phyloP scores from a whole-genome alignment of 192 early-diverging fungal species.

The Allomyces arbusculus region DNA sequence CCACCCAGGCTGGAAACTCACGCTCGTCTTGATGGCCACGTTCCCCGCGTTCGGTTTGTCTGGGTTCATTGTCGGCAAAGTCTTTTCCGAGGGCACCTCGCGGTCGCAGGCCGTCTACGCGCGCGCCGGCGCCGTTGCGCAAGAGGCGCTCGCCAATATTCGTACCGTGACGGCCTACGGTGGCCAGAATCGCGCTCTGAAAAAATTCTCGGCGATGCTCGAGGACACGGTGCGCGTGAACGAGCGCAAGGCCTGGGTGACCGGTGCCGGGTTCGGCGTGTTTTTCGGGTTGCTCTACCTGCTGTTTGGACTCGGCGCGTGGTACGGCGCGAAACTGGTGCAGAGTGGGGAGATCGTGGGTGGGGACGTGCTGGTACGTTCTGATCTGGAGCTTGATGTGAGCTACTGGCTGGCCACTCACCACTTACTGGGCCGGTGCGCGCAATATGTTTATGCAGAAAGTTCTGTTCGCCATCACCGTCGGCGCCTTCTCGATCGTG shows the following conservation, averaged over 20 bases:
- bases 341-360: constrained; percentile 15
- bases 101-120: constrained; percentile 51
- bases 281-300: constrained; percentile 58
- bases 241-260: constrained; percentile 32
- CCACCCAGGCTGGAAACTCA: constrained; percentile 36
- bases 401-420: too few relatives aligned
- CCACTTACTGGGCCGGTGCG: too few relatives aligned
- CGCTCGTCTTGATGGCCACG: constrained; percentile 56
- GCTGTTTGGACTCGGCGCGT: constrained; percentile 62
- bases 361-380: constrained; percentile 27
- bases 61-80: constrained; percentile 32
- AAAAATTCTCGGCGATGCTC: constrained; percentile 17
- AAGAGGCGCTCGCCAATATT: constrained; percentile 62
- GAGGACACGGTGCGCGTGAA: constrained; percentile 37
- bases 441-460: constrained; percentile 9
- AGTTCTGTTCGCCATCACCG: constrained; percentile 74
- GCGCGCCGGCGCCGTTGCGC: constrained; percentile 60
- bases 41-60: constrained; percentile 47
- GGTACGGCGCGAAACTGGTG: constrained; percentile 39
- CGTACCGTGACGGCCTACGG: constrained; percentile 81
- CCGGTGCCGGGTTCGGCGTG: constrained; percentile 46
- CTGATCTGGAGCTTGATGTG: too few relatives aligned
- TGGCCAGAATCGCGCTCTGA: constrained; percentile 44
- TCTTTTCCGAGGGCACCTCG: constrained; percentile 19
- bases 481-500: constrained; percentile 48